phyloP scores from a whole-genome alignment of 2,329 filamentous ascomycete genomes.

The Aspergillus texensis region DNA sequence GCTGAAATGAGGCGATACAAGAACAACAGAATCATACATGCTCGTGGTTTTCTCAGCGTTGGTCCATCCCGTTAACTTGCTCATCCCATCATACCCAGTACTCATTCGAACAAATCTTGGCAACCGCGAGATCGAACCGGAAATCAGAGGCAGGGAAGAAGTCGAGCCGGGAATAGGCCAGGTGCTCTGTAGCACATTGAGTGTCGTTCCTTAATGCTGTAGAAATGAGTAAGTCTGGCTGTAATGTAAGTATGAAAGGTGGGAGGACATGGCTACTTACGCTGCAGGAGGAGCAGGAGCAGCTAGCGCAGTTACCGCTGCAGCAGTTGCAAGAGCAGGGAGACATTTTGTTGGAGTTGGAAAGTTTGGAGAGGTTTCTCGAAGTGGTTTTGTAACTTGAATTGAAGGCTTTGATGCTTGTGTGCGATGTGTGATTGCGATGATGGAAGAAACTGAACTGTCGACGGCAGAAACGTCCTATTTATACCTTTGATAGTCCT shows the following conservation, averaged over 20 bases:
- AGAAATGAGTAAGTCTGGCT: background rate
- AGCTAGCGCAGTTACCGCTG: conserved; percentile 15
- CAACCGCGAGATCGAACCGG: background rate
- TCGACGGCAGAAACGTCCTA: background rate
- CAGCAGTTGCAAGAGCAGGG: conserved; percentile 17
- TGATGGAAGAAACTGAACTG: background rate
- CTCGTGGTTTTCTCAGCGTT: background rate
- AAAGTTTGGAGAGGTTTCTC: background rate
- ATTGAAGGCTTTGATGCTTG: background rate
- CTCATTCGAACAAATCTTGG: background rate
- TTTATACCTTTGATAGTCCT: background rate
- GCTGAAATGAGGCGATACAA: background rate
- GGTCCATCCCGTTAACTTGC: background rate
- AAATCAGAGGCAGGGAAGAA: background rate
- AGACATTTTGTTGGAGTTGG: conserved; percentile 11
- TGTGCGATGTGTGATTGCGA: background rate
- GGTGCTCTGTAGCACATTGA: background rate
- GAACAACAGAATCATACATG: background rate
- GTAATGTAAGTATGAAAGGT: background rate
- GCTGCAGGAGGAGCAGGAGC: conserved; percentile 13
- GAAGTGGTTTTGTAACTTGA: background rate
- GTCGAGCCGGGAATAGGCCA: background rate
- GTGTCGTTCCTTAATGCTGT: background rate
- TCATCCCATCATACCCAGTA: background rate
- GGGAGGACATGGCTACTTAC: background rate